Base-by-base conservation (phyloP, 129 eudicot species). In the Tanacetum coccineum region DNA sequence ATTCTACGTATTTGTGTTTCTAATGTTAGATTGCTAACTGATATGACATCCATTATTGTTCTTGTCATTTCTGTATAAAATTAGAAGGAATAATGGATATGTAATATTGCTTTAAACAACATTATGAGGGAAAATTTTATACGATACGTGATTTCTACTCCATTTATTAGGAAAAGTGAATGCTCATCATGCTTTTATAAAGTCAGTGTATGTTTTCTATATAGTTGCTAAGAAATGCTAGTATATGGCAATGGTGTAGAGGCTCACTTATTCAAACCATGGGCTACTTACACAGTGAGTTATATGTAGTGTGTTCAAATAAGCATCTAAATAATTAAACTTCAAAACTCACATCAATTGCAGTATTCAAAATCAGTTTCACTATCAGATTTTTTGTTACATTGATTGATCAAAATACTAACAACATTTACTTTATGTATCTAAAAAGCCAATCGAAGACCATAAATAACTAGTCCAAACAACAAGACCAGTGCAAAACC, bases 221-320 rank as follows among this genome's bases (percentile, higher is more conserved):
- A 28, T 28, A 30, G 18, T 67, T 50, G 74, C 58, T 55, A 47
- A 71, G 53, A 32, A 32, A 30, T 70, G 54, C 36, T 64, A 44
- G 13, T 64, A 66, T 50, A 67, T 78, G 71, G 50, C 83, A 92
- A 96, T 74, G 98, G 98, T 42, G 96, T 95, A 73, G 98, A 96
- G 61, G 98, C 98, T 64, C 96, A 88, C 82, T 86, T 88, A 78
- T 92, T 92, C 76, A 92, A 85, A 81, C 88, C 98, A 64, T 92
- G 98, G 98, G 81, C 96, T 18, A 78, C 82, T 21, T 88, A 75
- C 71, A 58, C n/a, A n/a, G n/a, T n/a, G n/a, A n/a, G n/a, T n/a
- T n/a, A n/a, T n/a, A n/a, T n/a, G n/a, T n/a, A n/a, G n/a, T n/a
- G n/a, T n/a, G n/a, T n/a, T n/a, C n/a, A n/a, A n/a, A n/a, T n/a